Evolutionary conservation across 1,284 basidiomycete genomes (phyloP).

Genomic region (Irpex lacteus): DNA sequence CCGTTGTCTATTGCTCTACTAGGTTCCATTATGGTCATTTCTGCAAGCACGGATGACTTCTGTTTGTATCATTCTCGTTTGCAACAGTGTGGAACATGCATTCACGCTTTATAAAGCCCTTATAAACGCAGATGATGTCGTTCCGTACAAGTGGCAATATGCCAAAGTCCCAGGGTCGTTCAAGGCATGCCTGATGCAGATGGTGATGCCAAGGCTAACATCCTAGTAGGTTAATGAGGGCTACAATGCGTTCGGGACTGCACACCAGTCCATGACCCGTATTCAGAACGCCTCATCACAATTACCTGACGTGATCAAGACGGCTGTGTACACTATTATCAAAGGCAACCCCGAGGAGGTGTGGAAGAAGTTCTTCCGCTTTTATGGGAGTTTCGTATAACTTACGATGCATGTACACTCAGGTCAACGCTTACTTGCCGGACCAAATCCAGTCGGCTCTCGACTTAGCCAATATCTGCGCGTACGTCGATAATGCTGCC

Average conservation of each 20-base stretch:
- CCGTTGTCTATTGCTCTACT: conserved; percentile 14
- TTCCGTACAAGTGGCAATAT: not conserved
- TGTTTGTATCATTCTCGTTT: conserved; percentile 1
- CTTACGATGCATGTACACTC: not conserved
- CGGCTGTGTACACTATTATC: conserved; percentile 4
- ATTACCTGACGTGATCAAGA: conserved; percentile 12
- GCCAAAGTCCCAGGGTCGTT: not conserved
- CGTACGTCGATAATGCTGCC: not conserved
- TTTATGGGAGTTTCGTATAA: not conserved
- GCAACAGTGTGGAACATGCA: not conserved
- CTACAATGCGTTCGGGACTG: conserved; percentile 9
- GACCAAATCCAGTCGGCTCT: not conserved
- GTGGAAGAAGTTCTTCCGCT: not conserved
- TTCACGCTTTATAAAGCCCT: not conserved
- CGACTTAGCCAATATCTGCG: not conserved
- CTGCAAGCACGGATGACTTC: conserved; percentile 10
- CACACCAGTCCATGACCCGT: conserved; percentile 11
- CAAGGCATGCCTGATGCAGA: conserved; percentile 1
- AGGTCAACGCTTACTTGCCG: not conserved
- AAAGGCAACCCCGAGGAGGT: not conserved
- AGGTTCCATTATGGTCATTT: conserved; percentile 10
- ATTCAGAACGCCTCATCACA: conserved; percentile 12
- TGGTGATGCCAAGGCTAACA: not conserved
- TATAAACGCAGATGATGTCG: not conserved
- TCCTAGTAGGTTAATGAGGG: not conserved